Conservation (phyloP, 805 yeast genomes). For the Helenozyma baotianmanensis region DNA sequence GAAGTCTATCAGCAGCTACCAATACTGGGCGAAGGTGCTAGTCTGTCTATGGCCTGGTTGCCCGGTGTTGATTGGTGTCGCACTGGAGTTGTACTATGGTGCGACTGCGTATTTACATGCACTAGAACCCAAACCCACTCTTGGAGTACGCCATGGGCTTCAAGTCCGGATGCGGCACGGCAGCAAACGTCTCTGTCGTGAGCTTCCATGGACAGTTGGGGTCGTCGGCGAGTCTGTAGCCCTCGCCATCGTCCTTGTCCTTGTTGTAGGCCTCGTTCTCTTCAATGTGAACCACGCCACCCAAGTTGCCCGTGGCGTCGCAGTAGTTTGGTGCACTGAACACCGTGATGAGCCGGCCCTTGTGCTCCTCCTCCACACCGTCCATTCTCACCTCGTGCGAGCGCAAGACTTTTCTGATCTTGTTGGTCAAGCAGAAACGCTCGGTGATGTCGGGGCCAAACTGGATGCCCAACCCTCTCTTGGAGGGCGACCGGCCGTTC, state of each 20-base stretch:
- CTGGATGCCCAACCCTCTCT: conserved; percentile 93
- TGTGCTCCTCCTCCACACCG: conserved; percentile 86
- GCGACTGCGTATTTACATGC: too few relatives aligned
- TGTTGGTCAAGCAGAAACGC: conserved; percentile 66
- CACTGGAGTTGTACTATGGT: too few relatives aligned
- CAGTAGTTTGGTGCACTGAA: conserved; percentile 98
- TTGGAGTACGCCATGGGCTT: conserved; percentile 88
- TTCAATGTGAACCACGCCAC: conserved; percentile 78
- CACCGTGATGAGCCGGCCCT: conserved; percentile 84
- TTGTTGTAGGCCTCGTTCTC: conserved; percentile 42
- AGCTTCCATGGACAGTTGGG: conserved; percentile 43
- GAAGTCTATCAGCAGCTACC: too few relatives aligned
- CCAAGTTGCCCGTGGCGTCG: conserved; percentile 85
- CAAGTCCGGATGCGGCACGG: conserved; percentile 85
- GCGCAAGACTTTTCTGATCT: conserved; percentile 74
- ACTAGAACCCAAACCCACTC: conserved; percentile 39
- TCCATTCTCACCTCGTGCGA: conserved; percentile 94
- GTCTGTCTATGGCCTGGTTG: too few relatives aligned
- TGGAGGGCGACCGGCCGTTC: conserved; percentile 79
- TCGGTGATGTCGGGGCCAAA: conserved; percentile 95
- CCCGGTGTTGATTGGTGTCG: too few relatives aligned
- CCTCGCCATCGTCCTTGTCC: conserved; percentile 41
- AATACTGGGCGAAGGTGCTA: too few relatives aligned
- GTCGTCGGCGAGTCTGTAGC: conserved; percentile 33
- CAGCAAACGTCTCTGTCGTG: conserved; percentile 60